Evolutionary conservation across 148 eudicot genomes (phyloP), one percentile per base, ranked within the genome.

Genomic region (Camellia sinensis): DNA sequence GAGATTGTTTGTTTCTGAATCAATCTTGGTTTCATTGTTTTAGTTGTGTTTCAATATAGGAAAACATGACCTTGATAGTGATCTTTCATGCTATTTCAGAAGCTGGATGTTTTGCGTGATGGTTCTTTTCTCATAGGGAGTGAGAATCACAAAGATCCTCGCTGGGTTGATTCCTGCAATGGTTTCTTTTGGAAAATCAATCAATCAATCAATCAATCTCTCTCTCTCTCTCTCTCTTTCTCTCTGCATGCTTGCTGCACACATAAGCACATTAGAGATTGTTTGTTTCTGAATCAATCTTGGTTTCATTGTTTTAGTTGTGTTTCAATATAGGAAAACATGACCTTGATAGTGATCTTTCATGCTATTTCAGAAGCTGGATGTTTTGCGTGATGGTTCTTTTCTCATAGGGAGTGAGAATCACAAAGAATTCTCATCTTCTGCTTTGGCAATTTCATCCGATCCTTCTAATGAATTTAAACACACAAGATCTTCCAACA

Each of bases 401-500:
- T 80, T 82, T 85, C 85, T 85, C 54, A 83, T 83, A 40, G 91
- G 86, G 40, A 67, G 74, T 74, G 94, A 92, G 84, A 89, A 82
- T 81, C 78, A 68, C 15, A 90, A 87, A 57, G 93, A 89, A 74
- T 87, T 89, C 43, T 82, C 90, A 74, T 78, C 89, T 62, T 92
- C 90, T 67, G 87, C 87, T 75, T 60, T 85, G 17, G 81, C 63
- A 65, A 78, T 71, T 63, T 37, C 73, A 18, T 82, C 85, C 65
- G 93, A 89, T 72, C 74, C 80, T 84, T 87, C 87, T 74, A 83
- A 73, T 84, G 87, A 84, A 82, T 67, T 63, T 64, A 86, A 82
- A 45, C 93, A 87, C 80, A 83, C 45, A 86, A 90, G 90, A 87
- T 89, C 91, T 65, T 87, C 89, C 66, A 88, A 93, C 89, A 88